phyloP scores from a whole-genome alignment of 2,329 filamentous ascomycete genomes.

The Talaromyces sp. region DNA sequence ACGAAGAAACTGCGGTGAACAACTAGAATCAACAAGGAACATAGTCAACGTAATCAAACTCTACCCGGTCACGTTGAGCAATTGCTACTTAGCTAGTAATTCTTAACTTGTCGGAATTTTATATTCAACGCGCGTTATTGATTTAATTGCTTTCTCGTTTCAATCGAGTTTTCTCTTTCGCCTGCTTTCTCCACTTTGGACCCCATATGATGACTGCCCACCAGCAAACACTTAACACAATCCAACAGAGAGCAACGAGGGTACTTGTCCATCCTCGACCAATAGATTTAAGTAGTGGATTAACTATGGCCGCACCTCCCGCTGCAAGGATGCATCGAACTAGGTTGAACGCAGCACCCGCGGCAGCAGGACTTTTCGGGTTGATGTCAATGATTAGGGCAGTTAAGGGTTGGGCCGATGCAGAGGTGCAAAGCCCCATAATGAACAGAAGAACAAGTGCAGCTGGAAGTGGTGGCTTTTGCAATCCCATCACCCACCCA shows the following conservation, averaged over 20 bases:
- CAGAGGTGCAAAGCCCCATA: constrained; percentile 36
- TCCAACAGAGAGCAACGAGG: constrained; percentile 22
- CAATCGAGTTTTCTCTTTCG: not conserved
- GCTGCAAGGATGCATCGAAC: constrained; percentile 44
- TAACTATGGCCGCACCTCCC: constrained; percentile 29
- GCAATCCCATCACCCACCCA: constrained; percentile 40
- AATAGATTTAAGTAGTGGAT: constrained; percentile 25
- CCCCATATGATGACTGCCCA: constrained; percentile 23
- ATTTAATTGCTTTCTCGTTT: not conserved
- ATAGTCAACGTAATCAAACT: no score
- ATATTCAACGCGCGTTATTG: not conserved
- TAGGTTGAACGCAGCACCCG: constrained; percentile 45
- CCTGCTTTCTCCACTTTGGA: constrained; percentile 14
- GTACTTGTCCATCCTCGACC: constrained; percentile 27
- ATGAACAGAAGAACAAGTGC: constrained; percentile 39
- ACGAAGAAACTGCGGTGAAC: not conserved
- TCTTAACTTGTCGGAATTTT: no score
- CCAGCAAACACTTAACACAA: constrained; percentile 22
- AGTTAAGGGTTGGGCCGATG: not conserved
- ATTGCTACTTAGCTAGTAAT: no score
- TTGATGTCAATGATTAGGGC: constrained; percentile 20
- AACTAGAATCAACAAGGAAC: not conserved
- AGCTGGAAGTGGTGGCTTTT: constrained; percentile 30
- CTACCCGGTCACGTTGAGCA: no score
- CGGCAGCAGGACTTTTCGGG: constrained; percentile 38